Percentiles rank a stretch among this genome's conserved stretches.
Evolutionary conservation across 495 filamentous ascomycete genomes (phyloP).

Genomic region (Penicillium fimorum): DNA sequence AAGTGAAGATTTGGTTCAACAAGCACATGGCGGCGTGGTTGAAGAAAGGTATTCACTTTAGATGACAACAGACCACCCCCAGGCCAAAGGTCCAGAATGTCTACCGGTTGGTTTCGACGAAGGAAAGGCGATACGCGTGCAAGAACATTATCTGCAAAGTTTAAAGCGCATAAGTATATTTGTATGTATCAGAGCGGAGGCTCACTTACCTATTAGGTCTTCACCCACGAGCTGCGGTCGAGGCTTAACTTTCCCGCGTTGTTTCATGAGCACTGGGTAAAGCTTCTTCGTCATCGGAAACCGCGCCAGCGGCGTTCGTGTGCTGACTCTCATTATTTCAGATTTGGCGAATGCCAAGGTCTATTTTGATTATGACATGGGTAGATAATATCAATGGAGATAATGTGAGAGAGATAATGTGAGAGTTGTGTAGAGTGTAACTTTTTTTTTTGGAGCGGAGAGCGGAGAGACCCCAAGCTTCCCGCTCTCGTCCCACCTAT

Average conservation of each 20-base stretch:
- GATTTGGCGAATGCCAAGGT: neutral
- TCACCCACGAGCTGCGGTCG: slow-evolving; percentile 53
- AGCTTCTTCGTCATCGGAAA: slow-evolving; percentile 1
- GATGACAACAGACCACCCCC: slow-evolving; percentile 71
- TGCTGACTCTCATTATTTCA: neutral
- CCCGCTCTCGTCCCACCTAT: slow-evolving; percentile 6
- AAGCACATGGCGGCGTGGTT: slow-evolving; percentile 77
- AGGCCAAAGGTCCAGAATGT: slow-evolving; percentile 83
- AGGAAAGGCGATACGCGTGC: slow-evolving; percentile 59
- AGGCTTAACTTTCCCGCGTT: neutral
- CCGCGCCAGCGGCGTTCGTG: slow-evolving; percentile 1
- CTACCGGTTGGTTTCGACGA: slow-evolving; percentile 61
- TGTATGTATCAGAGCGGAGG: neutral
- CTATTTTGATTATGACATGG: neutral
- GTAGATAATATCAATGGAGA: neutral
- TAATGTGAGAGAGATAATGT: neutral
- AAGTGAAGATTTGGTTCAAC: slow-evolving; percentile 59
- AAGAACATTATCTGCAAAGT: slow-evolving; percentile 46
- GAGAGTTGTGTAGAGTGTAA: neutral
- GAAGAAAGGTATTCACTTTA: slow-evolving; percentile 67
- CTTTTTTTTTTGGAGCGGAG: slow-evolving; percentile 3
- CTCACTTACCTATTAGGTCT: slow-evolving; percentile 57
- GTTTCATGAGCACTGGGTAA: neutral
- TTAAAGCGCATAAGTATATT: slow-evolving; percentile 3
- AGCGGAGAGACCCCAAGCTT: slow-evolving; percentile 8